These are phyloP conservation scores for Calonectria pseudoturangicola DNA, from an alignment of 2,329 filamentous ascomycete genomes.

Conservation along the genomic window DNA sequence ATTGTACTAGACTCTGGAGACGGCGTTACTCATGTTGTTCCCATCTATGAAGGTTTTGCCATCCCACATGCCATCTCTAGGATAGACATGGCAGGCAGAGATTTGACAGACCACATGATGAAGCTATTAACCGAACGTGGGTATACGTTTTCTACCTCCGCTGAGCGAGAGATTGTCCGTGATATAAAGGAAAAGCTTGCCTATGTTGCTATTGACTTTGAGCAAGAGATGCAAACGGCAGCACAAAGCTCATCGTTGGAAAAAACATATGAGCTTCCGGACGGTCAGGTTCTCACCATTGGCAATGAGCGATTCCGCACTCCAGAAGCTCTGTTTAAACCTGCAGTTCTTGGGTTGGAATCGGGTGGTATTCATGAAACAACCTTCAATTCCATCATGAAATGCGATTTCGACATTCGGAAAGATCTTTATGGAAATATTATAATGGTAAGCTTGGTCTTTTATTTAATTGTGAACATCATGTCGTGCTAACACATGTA, in stretches of 20 bases:
- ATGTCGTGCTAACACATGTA: constrained; percentile 56
- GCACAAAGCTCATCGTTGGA: constrained; percentile 98
- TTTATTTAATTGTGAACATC: neutral
- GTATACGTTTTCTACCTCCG: constrained; percentile 99
- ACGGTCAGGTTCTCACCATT: constrained; percentile 99
- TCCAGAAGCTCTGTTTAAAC: constrained; percentile 99
- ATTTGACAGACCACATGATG: constrained; percentile 99
- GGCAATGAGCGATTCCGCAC: constrained; percentile 99
- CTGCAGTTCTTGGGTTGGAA: constrained; percentile 97
- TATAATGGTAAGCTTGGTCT: constrained; percentile 88
- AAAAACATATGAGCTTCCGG: constrained; percentile 99
- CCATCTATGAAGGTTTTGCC: constrained; percentile 99
- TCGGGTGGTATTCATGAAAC: constrained; percentile 99
- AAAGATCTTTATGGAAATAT: constrained; percentile 99
- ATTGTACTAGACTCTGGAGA: constrained; percentile 99
- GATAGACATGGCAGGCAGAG: constrained; percentile 99
- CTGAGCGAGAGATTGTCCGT: constrained; percentile 99
- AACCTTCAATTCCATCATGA: constrained; percentile 99
- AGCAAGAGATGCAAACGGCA: constrained; percentile 99
- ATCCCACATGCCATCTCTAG: constrained; percentile 99
- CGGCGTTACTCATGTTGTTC: constrained; percentile 99
- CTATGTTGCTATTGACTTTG: constrained; percentile 99
- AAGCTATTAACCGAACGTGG: constrained; percentile 99
- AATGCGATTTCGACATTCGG: constrained; percentile 99
- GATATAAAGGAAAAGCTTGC: constrained; percentile 99